phyloP scores from a whole-genome alignment of 1,139 yeast genomes.

The Protomyces inundatus region DNA sequence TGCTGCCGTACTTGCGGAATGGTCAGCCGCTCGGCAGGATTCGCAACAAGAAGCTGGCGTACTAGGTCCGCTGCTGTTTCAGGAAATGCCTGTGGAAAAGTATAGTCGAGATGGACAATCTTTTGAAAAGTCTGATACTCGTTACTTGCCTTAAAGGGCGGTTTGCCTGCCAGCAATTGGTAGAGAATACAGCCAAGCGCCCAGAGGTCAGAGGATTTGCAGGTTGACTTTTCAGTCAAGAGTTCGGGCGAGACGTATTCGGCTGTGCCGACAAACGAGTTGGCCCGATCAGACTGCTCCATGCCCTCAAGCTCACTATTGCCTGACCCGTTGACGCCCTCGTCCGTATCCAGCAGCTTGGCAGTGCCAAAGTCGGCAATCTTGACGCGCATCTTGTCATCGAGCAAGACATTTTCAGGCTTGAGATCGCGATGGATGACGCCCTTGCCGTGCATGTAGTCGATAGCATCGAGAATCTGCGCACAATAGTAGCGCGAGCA shows the following conservation, averaged over 20 bases:
- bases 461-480: slow-evolving; percentile 82
- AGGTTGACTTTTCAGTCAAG: slow-evolving; percentile 73
- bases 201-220: slow-evolving; percentile 90
- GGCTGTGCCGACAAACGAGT: slow-evolving; percentile 86
- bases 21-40: slow-evolving; percentile 63
- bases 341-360: slow-evolving; percentile 52
- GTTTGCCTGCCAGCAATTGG: slow-evolving; percentile 89
- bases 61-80: slow-evolving; percentile 64
- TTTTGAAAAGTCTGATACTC: slow-evolving; percentile 93
- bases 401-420: slow-evolving; percentile 82
- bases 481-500: slow-evolving; percentile 68
- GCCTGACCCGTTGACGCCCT: slow-evolving; percentile 44
- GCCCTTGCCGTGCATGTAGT: slow-evolving; percentile 74
- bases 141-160: slow-evolving; percentile 94
- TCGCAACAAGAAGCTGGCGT: slow-evolving; percentile 57
- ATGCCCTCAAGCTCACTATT: slow-evolving; percentile 39
- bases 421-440: slow-evolving; percentile 90
- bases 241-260: slow-evolving; percentile 89
- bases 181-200: slow-evolving; percentile 90
- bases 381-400: slow-evolving; percentile 71
- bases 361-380: slow-evolving; percentile 99
- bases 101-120: slow-evolving; percentile 74
- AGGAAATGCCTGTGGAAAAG: slow-evolving; percentile 76
- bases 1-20: slow-evolving; percentile 64
- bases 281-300: slow-evolving; percentile 59